Conservation (phyloP, 2,329 filamentous ascomycete species). For the Chlorencoelia australis region DNA sequence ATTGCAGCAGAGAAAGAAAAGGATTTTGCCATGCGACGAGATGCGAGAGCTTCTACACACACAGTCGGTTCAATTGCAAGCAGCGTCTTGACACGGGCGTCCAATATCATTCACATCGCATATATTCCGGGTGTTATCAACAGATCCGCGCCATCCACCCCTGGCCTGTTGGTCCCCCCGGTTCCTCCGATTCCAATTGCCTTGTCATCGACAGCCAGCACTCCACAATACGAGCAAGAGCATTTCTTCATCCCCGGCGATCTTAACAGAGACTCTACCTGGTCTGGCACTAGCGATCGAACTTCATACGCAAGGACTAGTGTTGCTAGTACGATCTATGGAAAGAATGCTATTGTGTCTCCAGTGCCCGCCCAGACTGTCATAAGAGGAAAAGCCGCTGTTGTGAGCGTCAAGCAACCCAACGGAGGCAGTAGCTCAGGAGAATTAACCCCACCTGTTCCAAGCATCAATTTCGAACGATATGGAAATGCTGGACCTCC, state of each 20-base stretch:
- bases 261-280: conserved; percentile 82
- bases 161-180: conserved; percentile 73
- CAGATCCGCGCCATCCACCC: conserved; percentile 74
- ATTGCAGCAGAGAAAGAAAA: conserved; percentile 41
- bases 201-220: conserved; percentile 44
- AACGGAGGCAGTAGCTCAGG: conserved; percentile 43
- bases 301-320: conserved; percentile 58
- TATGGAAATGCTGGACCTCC: conserved; percentile 40
- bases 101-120: conserved; percentile 98
- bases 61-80: conserved; percentile 90
- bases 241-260: conserved; percentile 92
- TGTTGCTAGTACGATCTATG: conserved; percentile 89
- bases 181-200: conserved; percentile 81
- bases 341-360: conserved; percentile 77
- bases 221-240: conserved; percentile 59
- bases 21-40: conserved; percentile 42
- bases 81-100: conserved; percentile 88
- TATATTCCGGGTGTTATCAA: conserved; percentile 98
- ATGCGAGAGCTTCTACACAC: conserved; percentile 66
- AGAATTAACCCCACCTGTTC: conserved; percentile 58
- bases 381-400: conserved; percentile 77
- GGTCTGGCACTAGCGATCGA: conserved; percentile 61
- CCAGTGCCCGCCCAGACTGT: conserved; percentile 73
- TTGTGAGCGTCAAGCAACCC: conserved; percentile 78
- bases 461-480: conserved; percentile 56